A percentile compares a stretch with the other conserved stretches of the same genome.
Evolutionary conservation across 345 rosid species (phyloP).

Genomic region (Schrenkiella parvula): DNA sequence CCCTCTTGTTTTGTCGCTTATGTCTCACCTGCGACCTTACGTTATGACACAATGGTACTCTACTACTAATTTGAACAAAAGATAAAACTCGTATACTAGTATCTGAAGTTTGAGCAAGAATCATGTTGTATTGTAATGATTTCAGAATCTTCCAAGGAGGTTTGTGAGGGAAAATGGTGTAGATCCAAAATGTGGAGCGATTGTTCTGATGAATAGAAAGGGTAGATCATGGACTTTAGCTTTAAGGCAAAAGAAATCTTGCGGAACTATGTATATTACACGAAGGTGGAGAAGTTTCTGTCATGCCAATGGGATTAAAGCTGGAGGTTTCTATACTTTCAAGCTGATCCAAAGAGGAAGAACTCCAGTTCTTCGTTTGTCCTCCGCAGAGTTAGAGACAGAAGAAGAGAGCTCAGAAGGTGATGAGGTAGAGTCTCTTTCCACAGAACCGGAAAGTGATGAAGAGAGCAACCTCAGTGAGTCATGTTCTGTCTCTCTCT

Average conservation of each 20-base stretch:
- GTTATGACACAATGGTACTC: constrained; percentile 4
- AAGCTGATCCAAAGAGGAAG: not conserved
- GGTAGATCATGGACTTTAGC: not conserved
- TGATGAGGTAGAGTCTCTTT: not conserved
- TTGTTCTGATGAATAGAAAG: not conserved
- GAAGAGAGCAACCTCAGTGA: not conserved
- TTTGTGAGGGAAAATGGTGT: not conserved
- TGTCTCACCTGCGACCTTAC: not conserved
- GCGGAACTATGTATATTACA: not conserved
- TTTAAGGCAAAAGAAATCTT: not conserved
- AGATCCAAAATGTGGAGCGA: not conserved
- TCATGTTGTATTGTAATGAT: not conserved
- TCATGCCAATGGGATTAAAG: not conserved
- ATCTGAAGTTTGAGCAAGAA: not conserved
- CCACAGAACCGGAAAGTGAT: not conserved
- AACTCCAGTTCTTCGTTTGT: constrained; percentile 2
- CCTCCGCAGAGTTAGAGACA: not conserved
- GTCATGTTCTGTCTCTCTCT: no score
- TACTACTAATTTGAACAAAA: not conserved
- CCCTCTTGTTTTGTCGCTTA: not conserved
- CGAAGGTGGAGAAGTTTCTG: constrained; percentile 19
- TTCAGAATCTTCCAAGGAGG: not conserved
- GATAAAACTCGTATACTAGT: not conserved
- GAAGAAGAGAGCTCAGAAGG: not conserved
- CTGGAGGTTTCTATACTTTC: constrained; percentile 3